Conservation (phyloP, 495 filamentous ascomycete genomes). For the Sphaerosporella brunnea region DNA sequence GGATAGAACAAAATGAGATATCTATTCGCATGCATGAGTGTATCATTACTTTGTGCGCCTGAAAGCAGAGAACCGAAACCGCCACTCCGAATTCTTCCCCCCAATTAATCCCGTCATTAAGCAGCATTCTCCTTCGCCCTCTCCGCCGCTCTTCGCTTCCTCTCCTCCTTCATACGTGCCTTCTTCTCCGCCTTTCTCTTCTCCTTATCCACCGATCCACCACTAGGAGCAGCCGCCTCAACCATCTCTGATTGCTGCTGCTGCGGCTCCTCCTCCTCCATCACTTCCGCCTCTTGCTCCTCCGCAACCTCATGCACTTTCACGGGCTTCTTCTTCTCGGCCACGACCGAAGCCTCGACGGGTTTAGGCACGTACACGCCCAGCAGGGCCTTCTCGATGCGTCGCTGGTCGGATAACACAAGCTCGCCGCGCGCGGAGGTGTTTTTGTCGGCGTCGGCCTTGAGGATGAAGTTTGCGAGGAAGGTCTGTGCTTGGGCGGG, state of each 20-base stretch:
- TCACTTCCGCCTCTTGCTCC: constrained; percentile 1
- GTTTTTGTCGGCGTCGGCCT: constrained; percentile 11
- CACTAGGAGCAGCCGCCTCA: neutral
- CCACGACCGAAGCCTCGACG: constrained; percentile 6
- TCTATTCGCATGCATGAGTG: neutral
- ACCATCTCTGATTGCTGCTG: too few relatives aligned
- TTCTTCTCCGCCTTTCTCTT: constrained; percentile 19
- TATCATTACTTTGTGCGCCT: neutral
- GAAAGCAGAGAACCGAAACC: too few relatives aligned
- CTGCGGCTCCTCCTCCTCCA: constrained; percentile 11
- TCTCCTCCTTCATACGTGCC: constrained; percentile 19
- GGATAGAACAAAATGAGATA: too few relatives aligned
- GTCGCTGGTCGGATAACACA: constrained; percentile 16
- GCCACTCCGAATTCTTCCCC: too few relatives aligned
- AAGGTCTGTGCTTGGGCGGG: constrained; percentile 15
- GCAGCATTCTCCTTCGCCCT: constrained; percentile 18
- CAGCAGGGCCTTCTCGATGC: constrained; percentile 18
- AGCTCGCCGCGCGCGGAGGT: constrained; percentile 10
- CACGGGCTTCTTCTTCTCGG: neutral
- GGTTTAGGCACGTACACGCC: constrained; percentile 17
- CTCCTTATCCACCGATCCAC: constrained; percentile 3
- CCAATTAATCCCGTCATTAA: too few relatives aligned
- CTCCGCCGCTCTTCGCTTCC: constrained; percentile 15
- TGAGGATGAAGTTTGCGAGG: constrained; percentile 10
- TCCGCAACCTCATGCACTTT: constrained; percentile 3